These are phyloP conservation scores for Rhizopogon roseolus DNA, from an alignment of 768 basidiomycete species.

Conservation along the genomic window DNA sequence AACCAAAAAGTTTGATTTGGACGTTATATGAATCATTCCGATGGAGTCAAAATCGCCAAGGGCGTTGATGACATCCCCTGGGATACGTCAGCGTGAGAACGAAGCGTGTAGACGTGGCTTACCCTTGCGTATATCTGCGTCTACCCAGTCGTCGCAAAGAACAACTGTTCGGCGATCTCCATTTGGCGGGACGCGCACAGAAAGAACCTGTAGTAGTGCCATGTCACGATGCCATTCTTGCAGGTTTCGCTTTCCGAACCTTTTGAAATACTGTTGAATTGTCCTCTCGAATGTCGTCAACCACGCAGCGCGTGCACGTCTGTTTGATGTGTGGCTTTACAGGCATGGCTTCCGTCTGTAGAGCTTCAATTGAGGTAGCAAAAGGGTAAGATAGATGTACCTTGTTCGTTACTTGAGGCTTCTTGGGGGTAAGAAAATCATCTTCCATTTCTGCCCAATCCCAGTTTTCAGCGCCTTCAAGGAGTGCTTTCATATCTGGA, in stretches of 20 bases:
- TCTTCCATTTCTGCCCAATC: constrained; percentile 57
- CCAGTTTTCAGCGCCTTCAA: constrained; percentile 67
- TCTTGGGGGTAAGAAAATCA: constrained; percentile 46
- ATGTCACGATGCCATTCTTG: background rate
- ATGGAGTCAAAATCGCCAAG: constrained; percentile 44
- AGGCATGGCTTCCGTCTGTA: constrained; percentile 9
- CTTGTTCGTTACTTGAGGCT: constrained; percentile 18
- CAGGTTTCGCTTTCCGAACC: constrained; percentile 23
- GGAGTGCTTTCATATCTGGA: constrained; percentile 42
- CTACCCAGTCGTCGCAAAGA: constrained; percentile 76
- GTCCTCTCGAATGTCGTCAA: constrained; percentile 41
- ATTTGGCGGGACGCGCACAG: constrained; percentile 38
- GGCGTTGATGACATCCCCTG: constrained; percentile 81
- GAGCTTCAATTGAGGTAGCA: constrained; percentile 3
- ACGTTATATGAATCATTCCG: constrained; percentile 53
- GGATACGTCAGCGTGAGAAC: background rate
- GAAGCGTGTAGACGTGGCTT: constrained; percentile 9
- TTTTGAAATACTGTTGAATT: constrained; percentile 32
- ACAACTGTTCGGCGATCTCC: constrained; percentile 44
- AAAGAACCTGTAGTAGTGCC: constrained; percentile 38
- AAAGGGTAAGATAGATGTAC: constrained; percentile 3
- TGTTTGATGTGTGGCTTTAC: constrained; percentile 23
- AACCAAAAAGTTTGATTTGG: constrained; percentile 67
- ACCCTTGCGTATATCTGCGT: constrained; percentile 61
- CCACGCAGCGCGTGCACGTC: constrained; percentile 51